Percentiles rank a stretch among this genome's conserved stretches.
Evolutionary conservation across 352 stramenopile species (phyloP).

Genomic region (Phytopythium chamaehyphon): DNA sequence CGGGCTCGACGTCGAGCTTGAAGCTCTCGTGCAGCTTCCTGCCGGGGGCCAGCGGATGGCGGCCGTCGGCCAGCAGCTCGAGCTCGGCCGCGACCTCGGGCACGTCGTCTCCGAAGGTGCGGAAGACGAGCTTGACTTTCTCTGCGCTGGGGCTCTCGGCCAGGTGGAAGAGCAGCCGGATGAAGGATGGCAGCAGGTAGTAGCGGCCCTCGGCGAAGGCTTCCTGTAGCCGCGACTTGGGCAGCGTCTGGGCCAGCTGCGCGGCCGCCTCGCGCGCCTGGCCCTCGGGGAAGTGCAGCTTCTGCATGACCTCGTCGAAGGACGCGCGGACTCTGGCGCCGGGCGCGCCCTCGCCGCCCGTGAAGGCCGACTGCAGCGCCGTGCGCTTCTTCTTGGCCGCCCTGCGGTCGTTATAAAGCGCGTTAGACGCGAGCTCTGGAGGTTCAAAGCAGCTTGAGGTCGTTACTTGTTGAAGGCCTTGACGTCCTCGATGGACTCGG

Average conservation of each 20-base stretch:
- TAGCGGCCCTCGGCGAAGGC: conserved; percentile 70
- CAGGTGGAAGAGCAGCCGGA: conserved; percentile 61
- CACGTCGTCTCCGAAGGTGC: conserved; percentile 81
- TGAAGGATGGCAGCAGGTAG: conserved; percentile 80
- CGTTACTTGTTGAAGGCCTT: conserved; percentile 76
- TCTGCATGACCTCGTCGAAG: conserved; percentile 72
- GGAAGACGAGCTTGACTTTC: conserved; percentile 65
- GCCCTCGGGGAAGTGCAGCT: conserved; percentile 61
- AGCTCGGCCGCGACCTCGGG: conserved; percentile 70
- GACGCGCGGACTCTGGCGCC: conserved; percentile 36
- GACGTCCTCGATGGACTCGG: conserved; percentile 39
- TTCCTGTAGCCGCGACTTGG: conserved; percentile 53
- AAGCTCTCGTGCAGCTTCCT: conserved; percentile 39
- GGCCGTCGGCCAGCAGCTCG: conserved; percentile 56
- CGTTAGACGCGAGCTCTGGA: no score
- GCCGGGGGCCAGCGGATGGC: conserved; percentile 45
- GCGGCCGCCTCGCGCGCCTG: conserved; percentile 37
- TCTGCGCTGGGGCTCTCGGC: conserved; percentile 21
- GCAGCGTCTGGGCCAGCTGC: conserved; percentile 33
- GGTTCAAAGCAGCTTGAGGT: no score
- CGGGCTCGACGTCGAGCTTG: conserved; percentile 33
- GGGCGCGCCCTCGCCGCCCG: conserved; percentile 31
- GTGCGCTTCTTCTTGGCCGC: conserved; percentile 76
- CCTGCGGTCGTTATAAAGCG: no score
- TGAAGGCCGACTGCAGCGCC: conserved; percentile 74